Evolutionary conservation across 345 rosid genomes (phyloP).

Genomic region (Linum tenue): DNA sequence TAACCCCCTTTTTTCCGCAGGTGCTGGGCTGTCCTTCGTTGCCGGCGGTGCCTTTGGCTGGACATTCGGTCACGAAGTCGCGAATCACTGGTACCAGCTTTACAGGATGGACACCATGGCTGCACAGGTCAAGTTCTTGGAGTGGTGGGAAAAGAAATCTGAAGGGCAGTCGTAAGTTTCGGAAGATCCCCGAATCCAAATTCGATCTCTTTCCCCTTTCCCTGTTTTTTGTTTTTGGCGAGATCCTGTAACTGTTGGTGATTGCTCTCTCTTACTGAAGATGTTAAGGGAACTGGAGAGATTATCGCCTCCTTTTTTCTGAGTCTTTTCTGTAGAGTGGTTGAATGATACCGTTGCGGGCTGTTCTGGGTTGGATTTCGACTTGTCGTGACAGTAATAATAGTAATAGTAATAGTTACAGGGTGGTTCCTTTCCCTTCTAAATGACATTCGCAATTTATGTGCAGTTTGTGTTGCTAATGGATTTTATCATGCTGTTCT

Average conservation of each 20-base stretch:
- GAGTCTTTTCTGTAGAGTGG: not conserved
- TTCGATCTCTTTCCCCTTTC: not conserved
- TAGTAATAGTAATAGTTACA: not conserved
- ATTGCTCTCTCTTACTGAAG: not conserved
- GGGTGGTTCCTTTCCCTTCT: not conserved
- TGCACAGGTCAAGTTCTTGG: conserved; percentile 80
- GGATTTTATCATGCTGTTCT: too few species aligned
- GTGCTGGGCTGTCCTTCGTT: conserved; percentile 64
- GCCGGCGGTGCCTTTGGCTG: conserved; percentile 88
- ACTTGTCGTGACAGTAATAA: too few species aligned
- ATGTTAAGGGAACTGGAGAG: not conserved
- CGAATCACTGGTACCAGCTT: conserved; percentile 62
- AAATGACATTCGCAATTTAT: not conserved
- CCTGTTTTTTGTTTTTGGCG: not conserved
- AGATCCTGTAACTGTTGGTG: not conserved
- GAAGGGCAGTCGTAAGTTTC: conserved; percentile 24
- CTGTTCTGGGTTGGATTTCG: not conserved
- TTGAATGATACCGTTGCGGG: not conserved
- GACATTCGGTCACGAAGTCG: conserved; percentile 82
- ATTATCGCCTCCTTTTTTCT: not conserved
- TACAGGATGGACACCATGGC: conserved; percentile 78
- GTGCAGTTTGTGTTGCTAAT: too few species aligned
- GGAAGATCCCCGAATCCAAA: not conserved
- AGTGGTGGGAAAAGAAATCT: conserved; percentile 79
- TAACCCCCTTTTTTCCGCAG: conserved; percentile 22